Evolutionary conservation across 2,329 filamentous ascomycete genomes (phyloP), one percentile per base, ranked within the genome.

Genomic region (Chrysosporium queenslandicum): DNA sequence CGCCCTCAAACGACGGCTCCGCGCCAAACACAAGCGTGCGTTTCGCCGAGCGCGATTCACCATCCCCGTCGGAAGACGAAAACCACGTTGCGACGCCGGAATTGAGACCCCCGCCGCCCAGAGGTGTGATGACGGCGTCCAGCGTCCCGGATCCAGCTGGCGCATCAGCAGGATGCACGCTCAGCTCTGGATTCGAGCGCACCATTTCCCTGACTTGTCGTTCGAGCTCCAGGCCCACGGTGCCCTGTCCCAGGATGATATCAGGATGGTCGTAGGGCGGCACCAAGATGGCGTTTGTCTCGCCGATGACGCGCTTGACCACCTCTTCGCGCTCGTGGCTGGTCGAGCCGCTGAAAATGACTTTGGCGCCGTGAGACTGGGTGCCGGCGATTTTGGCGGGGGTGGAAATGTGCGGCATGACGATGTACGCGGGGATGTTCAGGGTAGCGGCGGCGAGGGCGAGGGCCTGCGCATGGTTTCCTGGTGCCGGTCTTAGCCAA

Each of bases 401-500:
- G 0, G 86, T 84, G 53, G 83, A 85, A 64, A 92, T 92, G n/a
- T 71, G 67, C 0, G 91, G 91, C 91, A 97, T 97, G 54, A 97
- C 83, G 63, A 97, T 90, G 71, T 91, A 81, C 0, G 88, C 87
- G 9, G 85, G 83, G 56, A 96, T 82, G 50, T 75, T 72, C 64
- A 85, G 80, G 34, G 83, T 83, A 16, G 75, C 76, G 1, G 91
- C 89, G 0, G 91, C 91, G 47, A 96, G 83, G 1, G 91, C 81
- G 53, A 97, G 81, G 1, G 92, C 91, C 74, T 95, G 89, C 0
- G 91, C 91, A 66, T 97, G 92, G 71, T 97, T 97, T 55, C 91
- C 90, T 91, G 29, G n/a, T n/a, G n/a, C n/a, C n/a, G n/a, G n/a
- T n/a, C 3, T n/a, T 37, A 18, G 7, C 16, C n/a, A 37, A 37